phyloP scores from a whole-genome alignment of 352 stramenopile genomes.

The Globisporangium perplexum region DNA sequence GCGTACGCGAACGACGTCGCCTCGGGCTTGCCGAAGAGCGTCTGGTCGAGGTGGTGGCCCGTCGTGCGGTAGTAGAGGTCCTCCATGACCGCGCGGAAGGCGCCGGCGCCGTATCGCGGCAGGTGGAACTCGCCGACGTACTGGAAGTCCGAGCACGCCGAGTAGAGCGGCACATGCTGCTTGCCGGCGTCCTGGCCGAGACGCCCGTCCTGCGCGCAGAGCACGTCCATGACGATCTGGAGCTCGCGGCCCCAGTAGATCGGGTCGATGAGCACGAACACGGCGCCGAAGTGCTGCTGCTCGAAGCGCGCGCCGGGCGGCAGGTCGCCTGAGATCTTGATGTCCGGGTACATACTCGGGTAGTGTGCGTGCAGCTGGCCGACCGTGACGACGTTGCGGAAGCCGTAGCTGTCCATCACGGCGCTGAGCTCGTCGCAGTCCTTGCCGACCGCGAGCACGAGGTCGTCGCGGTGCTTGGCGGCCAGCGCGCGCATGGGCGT shows the following conservation, averaged over 20 bases:
- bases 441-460: conserved; percentile 78
- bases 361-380: conserved; percentile 74
- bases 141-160: conserved; percentile 84
- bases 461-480: conserved; percentile 56
- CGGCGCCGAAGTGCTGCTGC: conserved; percentile 28
- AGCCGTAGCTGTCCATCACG: conserved; percentile 77
- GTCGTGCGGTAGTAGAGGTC: conserved; percentile 72
- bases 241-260: conserved; percentile 58
- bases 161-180: conserved; percentile 62
- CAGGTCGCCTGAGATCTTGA: conserved; percentile 34
- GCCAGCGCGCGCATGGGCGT: conserved; percentile 74
- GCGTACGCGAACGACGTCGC: conserved; percentile 68
- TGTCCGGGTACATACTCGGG: conserved; percentile 76
- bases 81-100: conserved; percentile 75
- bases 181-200: conserved; percentile 25
- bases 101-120: conserved; percentile 71
- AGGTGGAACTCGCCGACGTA: conserved; percentile 85
- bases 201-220: conserved; percentile 34
- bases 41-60: conserved; percentile 66
- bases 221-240: conserved; percentile 54
- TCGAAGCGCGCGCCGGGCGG: conserved; percentile 28
- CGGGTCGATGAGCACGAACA: conserved; percentile 55
- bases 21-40: conserved; percentile 77
- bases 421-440: conserved; percentile 53
- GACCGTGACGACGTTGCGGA: conserved; percentile 78